Evolutionary conservation across 2,329 filamentous ascomycete genomes (phyloP), one percentile per base, ranked within the genome.

Genomic region (Aspergillus fischeri): DNA sequence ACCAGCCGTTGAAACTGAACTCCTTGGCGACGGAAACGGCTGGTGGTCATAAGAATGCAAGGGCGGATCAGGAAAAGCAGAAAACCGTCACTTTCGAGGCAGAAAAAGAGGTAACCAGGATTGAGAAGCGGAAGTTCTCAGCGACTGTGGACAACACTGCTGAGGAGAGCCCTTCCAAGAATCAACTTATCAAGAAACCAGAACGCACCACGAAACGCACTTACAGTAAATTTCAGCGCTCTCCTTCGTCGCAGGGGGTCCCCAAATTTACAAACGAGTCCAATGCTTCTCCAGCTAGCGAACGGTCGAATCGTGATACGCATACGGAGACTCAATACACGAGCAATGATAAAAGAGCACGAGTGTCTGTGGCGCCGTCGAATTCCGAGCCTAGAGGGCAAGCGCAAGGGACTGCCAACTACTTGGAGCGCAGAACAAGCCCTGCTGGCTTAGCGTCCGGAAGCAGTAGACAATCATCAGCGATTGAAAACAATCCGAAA

Each of bases 371-470:
- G 7, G 57, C 27, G 10, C 50, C 60, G 3, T 29, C 49, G 20
- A 44, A 51, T 29, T 21, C 55, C 14, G 59, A 53, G 29, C 51
- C 61, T 8, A 50, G 47, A 32, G 59, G 57, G 21, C 62, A 66
- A 42, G 52, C 58, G 21, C 61, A 62, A 24, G 60, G 58, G 10
- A 45, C 41, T 25, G 63, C 61, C 3, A 63, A 65, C n/a, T 65
- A 63, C 28, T 64, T 65, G 27, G 66, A 67, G 21, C 66, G 64
- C 57, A 65, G 65, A 45, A 54, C 60, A 17, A 73, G 67, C n/a
- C 69, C 73, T 24, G 63, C 65, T 5, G 61, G 60, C 2, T 62
- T 72, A 28, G 66, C 67, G 20, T 70, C 68, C 51, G 68, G 66
- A n/a, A 68, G 62, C 45, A 69, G 67, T 45, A 62, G 59, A 49